Evolutionary conservation across 2,329 filamentous ascomycete species (phyloP), one percentile per base, ranked within the genome.

Genomic region (Hypoxylon sp.): DNA sequence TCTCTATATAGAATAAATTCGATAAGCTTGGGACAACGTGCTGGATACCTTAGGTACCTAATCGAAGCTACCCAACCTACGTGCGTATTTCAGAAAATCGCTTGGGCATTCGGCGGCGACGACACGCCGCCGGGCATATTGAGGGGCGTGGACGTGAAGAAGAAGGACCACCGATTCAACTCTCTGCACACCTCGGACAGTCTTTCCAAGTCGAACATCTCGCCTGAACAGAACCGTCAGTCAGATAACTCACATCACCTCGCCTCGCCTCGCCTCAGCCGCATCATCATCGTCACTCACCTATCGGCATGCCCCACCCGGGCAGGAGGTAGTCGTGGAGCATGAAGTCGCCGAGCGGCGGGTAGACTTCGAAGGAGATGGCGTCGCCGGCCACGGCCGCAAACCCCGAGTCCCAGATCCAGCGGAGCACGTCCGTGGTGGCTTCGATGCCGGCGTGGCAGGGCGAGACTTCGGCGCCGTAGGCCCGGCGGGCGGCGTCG

Each of bases 321-420:
- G 53, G 33, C 8, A 64, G 45, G 21, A 64, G 24, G 27, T 52
- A 41, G 18, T 62, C 55, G 15, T 64, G 62, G 4, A 58, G 42
- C 10, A 52, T 31, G 3, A 55, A 23, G 45, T 43, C 49, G 17
- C 49, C 37, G 7, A 38, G 15, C 13, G 42, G 40, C 23, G 45
- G 57, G 20, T 48, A 60, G 45, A 77, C 74, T 60, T 82, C 79
- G 47, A 79, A 81, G 2, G 71, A 73, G 7, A 76, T 73, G 6
- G 74, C 72, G 55, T 78, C 75, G 3, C 77, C 74, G 9, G 78
- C 80, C 5, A 81, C 78, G 3, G 79, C 79, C 0, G 75, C 72
- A 56, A 83, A 81, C 2, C 76, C 73, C 10, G 67, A 68, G 43
- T 79, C 73, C 79, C 79, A 81, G 27, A 81, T 72, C 78, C 78